Evolutionary conservation across 2,329 filamentous ascomycete genomes (phyloP).

Genomic region (Furcasterigmium furcatum): DNA sequence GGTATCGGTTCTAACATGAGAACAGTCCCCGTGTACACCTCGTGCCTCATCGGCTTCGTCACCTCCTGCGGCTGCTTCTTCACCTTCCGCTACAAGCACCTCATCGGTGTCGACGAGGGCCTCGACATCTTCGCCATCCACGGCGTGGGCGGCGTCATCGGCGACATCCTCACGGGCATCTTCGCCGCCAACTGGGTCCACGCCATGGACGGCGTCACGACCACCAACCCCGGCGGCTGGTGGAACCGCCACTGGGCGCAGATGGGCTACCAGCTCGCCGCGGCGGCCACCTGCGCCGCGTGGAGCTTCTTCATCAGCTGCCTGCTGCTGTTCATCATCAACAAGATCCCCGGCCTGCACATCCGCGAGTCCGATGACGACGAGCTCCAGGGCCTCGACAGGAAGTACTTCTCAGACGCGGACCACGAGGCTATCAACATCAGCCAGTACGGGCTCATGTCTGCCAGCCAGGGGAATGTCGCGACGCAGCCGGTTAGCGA

Average conservation of each 20-base stretch:
- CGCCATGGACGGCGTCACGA: conserved; percentile 46
- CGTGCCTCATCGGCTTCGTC: conserved; percentile 47
- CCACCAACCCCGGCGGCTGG: conserved; percentile 43
- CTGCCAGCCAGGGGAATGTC: not conserved
- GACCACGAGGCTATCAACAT: conserved; percentile 3
- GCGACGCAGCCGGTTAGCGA: not conserved
- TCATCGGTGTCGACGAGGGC: conserved; percentile 52
- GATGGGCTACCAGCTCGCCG: conserved; percentile 54
- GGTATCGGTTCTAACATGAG: no score
- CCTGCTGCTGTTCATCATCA: conserved; percentile 50
- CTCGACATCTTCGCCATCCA: conserved; percentile 60
- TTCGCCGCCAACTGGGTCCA: conserved; percentile 49
- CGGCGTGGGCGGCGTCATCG: conserved; percentile 55
- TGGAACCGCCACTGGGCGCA: conserved; percentile 50
- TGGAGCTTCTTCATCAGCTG: conserved; percentile 54
- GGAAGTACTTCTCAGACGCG: conserved; percentile 20
- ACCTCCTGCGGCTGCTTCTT: conserved; percentile 45
- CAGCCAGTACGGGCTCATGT: not conserved
- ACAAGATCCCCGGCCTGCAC: conserved; percentile 54
- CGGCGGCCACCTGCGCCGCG: conserved; percentile 49
- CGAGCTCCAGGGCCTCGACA: conserved; percentile 50
- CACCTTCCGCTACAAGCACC: conserved; percentile 44
- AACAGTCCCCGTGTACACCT: conserved; percentile 45
- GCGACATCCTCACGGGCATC: conserved; percentile 53
- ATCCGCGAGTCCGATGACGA: conserved; percentile 52